phyloP scores from a whole-genome alignment of 495 filamentous ascomycete genomes.

The Aspergillus taichungensis region DNA sequence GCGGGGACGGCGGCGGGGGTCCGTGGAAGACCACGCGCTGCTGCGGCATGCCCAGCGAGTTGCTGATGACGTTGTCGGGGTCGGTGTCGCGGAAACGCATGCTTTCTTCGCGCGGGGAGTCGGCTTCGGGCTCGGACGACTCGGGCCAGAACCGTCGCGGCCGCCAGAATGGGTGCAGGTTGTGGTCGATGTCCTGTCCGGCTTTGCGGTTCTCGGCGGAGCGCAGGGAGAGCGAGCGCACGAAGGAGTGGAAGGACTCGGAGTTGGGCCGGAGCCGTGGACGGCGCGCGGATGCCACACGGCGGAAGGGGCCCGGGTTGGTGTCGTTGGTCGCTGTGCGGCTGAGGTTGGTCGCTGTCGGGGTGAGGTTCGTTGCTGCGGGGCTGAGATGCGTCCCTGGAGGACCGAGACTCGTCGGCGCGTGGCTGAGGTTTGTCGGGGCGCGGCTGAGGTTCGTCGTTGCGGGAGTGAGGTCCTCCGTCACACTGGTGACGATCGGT shows the following conservation, averaged over 20 bases:
- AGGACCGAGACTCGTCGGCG: slow-evolving; percentile 59
- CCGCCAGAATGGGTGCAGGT: slow-evolving; percentile 74
- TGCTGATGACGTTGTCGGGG: slow-evolving; percentile 31
- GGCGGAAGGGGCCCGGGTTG: slow-evolving; percentile 30
- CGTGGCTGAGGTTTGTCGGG: slow-evolving; percentile 60
- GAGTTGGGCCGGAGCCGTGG: slow-evolving; percentile 50
- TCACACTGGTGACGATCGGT: slow-evolving; percentile 53
- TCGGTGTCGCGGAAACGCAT: slow-evolving; percentile 15
- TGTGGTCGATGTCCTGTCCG: slow-evolving; percentile 39
- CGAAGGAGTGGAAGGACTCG: slow-evolving; percentile 37
- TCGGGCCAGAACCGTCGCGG: slow-evolving; percentile 67
- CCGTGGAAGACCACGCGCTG: slow-evolving; percentile 41
- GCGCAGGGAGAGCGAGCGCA: slow-evolving; percentile 36
- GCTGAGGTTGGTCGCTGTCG: slow-evolving; percentile 20
- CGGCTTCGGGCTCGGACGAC: slow-evolving; percentile 39
- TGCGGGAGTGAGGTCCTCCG: slow-evolving; percentile 30
- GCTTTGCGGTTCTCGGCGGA: slow-evolving; percentile 37
- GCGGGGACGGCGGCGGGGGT: slow-evolving; percentile 21
- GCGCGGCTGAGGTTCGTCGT: slow-evolving; percentile 38
- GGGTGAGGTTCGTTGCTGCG: slow-evolving; percentile 40
- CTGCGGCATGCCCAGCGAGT: slow-evolving; percentile 45
- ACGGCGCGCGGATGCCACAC: slow-evolving; percentile 48
- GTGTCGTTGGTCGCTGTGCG: slow-evolving; percentile 12
- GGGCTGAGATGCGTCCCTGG: slow-evolving; percentile 63
- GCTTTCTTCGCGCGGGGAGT: slow-evolving; percentile 22